Evolutionary conservation across 2,329 filamentous ascomycete genomes (phyloP).

Genomic region (Neonectria neomacrospora): DNA sequence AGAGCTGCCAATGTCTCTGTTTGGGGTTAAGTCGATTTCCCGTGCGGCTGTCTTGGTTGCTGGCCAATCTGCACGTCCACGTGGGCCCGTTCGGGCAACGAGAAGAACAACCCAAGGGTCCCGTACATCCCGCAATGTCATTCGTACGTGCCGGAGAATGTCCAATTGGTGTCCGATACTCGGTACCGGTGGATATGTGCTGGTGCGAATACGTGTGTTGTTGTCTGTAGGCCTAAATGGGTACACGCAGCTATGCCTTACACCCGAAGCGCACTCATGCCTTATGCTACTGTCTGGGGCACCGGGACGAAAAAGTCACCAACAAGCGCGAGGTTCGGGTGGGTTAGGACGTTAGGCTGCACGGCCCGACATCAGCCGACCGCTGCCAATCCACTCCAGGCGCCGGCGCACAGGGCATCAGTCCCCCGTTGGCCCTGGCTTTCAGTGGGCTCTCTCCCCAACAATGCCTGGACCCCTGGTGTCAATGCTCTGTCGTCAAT

Average conservation of each 20-base stretch:
- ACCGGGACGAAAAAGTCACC: not conserved
- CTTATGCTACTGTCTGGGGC: not conserved
- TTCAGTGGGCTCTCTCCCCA: conserved; percentile 20
- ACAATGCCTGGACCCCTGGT: not conserved
- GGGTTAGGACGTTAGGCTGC: conserved; percentile 12
- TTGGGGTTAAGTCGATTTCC: not conserved
- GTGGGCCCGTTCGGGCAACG: not conserved
- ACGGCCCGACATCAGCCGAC: conserved; percentile 48
- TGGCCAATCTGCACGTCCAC: not conserved
- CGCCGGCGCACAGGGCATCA: not conserved
- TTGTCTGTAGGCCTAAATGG: no score
- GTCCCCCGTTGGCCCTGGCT: conserved; percentile 11
- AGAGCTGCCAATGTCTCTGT: not conserved
- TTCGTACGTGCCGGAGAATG: not conserved
- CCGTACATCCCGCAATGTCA: not conserved
- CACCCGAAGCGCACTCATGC: not conserved
- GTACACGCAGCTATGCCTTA: not conserved
- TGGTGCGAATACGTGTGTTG: not conserved
- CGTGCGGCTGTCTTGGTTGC: not conserved
- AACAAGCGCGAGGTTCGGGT: conserved; percentile 22
- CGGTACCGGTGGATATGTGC: no score
- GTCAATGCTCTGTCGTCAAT: not conserved
- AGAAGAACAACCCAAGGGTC: not conserved
- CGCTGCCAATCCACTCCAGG: not conserved
- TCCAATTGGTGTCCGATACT: not conserved